A percentile compares a stretch with the other conserved stretches of the same genome.
These are phyloP conservation scores for Tulasnella sp. DNA, from an alignment of 768 basidiomycete genomes.

Conservation along the genomic window DNA sequence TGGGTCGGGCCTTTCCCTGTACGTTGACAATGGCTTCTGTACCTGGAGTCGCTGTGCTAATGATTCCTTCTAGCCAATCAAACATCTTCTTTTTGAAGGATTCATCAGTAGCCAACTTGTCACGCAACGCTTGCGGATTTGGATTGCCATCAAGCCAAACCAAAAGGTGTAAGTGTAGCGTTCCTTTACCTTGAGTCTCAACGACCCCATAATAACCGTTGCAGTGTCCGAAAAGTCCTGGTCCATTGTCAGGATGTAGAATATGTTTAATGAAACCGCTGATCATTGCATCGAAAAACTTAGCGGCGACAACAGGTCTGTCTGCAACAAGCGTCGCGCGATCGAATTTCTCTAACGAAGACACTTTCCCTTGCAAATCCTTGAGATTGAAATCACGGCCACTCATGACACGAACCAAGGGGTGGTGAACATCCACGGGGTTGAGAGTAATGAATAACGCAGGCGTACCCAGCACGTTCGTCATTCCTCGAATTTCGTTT, in stretches of 20 bases:
- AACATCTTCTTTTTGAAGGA: neutral
- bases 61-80: neutral
- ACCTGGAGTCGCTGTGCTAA: neutral
- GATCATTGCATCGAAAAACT: slow-evolving; percentile 36
- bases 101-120: neutral
- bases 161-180: slow-evolving; percentile 1
- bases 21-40: neutral
- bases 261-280: slow-evolving; percentile 25
- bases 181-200: slow-evolving; percentile 9
- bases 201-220: slow-evolving; percentile 1
- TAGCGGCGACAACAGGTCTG: slow-evolving; percentile 31
- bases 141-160: slow-evolving; percentile 7
- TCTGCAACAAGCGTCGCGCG: slow-evolving; percentile 29
- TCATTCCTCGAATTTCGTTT: slow-evolving; percentile 32
- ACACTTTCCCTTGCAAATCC: slow-evolving; percentile 20
- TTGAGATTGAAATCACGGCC: slow-evolving; percentile 31
- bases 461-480: slow-evolving; percentile 29
- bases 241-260: neutral
- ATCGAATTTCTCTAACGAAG: neutral
- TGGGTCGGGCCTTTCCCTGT: neutral
- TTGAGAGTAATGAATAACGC: slow-evolving; percentile 37
- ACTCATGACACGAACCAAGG: slow-evolving; percentile 31
- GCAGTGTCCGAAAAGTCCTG: slow-evolving; percentile 2
- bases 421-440: slow-evolving; percentile 34
- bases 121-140: slow-evolving; percentile 1